These are phyloP conservation scores for Ganoderma boninense DNA, from an alignment of 1,284 basidiomycete genomes.

Conservation along the genomic window DNA sequence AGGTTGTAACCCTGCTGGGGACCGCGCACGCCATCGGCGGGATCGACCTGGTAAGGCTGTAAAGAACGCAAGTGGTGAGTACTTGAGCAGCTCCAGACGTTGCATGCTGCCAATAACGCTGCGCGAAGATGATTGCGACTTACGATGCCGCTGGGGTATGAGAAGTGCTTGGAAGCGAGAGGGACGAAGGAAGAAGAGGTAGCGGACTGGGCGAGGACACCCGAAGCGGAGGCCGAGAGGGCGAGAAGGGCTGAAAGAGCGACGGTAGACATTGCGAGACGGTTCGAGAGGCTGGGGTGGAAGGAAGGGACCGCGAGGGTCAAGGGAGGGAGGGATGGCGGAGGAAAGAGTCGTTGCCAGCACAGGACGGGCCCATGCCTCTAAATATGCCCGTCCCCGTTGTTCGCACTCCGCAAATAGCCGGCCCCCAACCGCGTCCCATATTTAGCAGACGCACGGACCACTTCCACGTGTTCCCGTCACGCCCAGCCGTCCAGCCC, in stretches of 20 bases:
- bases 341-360: constrained; percentile 26
- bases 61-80: neutral
- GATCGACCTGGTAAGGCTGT: constrained; percentile 67
- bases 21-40: constrained; percentile 59
- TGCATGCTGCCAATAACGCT: too few relatives aligned
- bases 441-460: constrained; percentile 39
- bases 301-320: constrained; percentile 24
- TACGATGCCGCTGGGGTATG: constrained; percentile 59
- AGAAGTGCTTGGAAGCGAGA: constrained; percentile 59
- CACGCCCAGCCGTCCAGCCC: neutral
- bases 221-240: constrained; percentile 44
- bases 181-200: constrained; percentile 46
- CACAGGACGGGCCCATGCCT: neutral
- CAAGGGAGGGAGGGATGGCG: constrained; percentile 24
- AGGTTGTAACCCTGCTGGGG: constrained; percentile 70
- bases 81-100: too few relatives aligned
- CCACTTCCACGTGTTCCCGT: constrained; percentile 34
- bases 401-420: constrained; percentile 33
- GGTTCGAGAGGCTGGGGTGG: constrained; percentile 9
- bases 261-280: constrained; percentile 49
- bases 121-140: constrained; percentile 28
- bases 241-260: constrained; percentile 54
- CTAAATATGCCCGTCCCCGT: constrained; percentile 22
- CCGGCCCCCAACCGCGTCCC: constrained; percentile 10
- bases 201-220: constrained; percentile 46